phyloP scores from a whole-genome alignment of 2,329 filamentous ascomycete species.

The Venturia aucupariae region DNA sequence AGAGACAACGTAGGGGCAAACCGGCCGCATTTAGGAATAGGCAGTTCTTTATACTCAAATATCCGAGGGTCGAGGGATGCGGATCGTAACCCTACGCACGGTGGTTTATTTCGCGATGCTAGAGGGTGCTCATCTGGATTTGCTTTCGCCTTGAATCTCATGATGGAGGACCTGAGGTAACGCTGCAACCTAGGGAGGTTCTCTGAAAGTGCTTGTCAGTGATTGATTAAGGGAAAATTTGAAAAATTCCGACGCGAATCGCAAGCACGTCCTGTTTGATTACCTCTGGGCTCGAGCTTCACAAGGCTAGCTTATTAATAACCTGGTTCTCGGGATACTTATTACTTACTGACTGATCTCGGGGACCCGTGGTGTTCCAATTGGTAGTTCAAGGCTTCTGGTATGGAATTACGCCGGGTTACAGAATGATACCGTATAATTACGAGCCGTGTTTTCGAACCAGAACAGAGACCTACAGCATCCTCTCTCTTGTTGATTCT shows the following conservation, averaged over 20 bases:
- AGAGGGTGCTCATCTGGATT: not conserved
- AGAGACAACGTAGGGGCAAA: not conserved
- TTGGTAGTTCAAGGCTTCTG: no score
- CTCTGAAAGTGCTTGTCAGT: not conserved
- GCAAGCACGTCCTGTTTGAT: not conserved
- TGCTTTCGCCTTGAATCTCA: not conserved
- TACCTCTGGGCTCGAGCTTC: not conserved
- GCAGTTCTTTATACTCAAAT: not conserved
- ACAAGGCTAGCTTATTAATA: not conserved
- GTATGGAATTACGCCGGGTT: no score
- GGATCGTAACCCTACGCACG: not conserved
- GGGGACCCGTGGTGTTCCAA: no score
- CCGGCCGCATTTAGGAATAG: not conserved
- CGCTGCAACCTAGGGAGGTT: not conserved
- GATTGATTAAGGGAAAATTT: not conserved
- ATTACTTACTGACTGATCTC: no score
- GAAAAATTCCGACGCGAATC: not conserved
- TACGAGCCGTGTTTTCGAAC: no score
- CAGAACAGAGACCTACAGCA: no score
- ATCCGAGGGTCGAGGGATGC: not conserved
- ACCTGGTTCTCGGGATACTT: not conserved
- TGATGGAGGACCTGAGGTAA: not conserved
- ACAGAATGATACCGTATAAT: no score
- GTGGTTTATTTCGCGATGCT: not conserved
- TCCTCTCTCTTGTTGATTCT: no score